These are phyloP conservation scores for Geosmithia putterillii DNA, from an alignment of 2,329 filamentous ascomycete genomes.

Conservation along the genomic window DNA sequence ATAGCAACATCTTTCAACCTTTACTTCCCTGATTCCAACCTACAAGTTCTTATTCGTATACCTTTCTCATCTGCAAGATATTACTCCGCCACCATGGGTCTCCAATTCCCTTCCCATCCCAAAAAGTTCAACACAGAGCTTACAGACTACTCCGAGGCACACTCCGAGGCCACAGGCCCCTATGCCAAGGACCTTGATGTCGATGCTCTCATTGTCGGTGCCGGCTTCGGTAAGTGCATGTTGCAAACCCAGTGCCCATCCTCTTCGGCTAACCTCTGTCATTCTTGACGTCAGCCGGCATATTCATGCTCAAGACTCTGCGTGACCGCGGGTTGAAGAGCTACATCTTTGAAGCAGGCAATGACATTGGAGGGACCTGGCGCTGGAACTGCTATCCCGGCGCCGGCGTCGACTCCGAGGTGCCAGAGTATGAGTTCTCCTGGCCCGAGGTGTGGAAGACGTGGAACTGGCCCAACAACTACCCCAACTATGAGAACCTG, in stretches of 20 bases:
- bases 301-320: conserved; percentile 38
- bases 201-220: conserved; percentile 30
- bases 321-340: conserved; percentile 34
- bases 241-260: not conserved
- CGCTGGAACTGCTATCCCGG: conserved; percentile 45
- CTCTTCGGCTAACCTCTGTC: not conserved
- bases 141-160: conserved; percentile 20
- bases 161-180: conserved; percentile 18
- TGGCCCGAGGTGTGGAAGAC: conserved; percentile 38
- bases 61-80: not conserved
- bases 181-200: conserved; percentile 30
- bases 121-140: conserved; percentile 29
- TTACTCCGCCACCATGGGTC: not conserved
- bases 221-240: conserved; percentile 24
- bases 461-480: conserved; percentile 44
- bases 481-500: conserved; percentile 38
- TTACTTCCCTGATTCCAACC: not conserved
- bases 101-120: not conserved
- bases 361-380: conserved; percentile 40
- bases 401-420: conserved; percentile 38
- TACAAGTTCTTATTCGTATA: too few species aligned
- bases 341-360: conserved; percentile 39
- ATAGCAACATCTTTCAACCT: too few species aligned
- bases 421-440: conserved; percentile 40
- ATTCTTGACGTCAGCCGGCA: conserved; percentile 18